Evolutionary conservation across 352 stramenopile species (phyloP).

Genomic region (Plasmopara viticola): DNA sequence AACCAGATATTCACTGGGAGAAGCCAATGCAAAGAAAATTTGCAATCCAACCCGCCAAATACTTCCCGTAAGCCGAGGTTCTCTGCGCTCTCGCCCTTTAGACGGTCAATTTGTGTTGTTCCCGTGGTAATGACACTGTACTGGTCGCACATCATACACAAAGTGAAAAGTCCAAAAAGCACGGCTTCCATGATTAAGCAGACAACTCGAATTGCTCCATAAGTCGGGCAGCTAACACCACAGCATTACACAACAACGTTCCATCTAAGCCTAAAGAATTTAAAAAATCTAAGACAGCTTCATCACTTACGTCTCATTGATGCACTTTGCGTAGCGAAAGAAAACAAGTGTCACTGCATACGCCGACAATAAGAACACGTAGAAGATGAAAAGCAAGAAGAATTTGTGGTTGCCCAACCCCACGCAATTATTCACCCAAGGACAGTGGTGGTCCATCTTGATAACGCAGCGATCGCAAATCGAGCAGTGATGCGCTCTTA

Average conservation of each 20-base stretch:
- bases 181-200: slow-evolving; percentile 85
- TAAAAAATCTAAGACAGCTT: background rate
- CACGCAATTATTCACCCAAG: slow-evolving; percentile 99
- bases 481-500: slow-evolving; percentile 94
- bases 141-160: slow-evolving; percentile 99
- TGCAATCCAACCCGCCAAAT: slow-evolving; percentile 55
- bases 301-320: slow-evolving; percentile 67
- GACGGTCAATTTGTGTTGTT: slow-evolving; percentile 95
- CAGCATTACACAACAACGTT: slow-evolving; percentile 8
- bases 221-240: slow-evolving; percentile 50
- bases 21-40: slow-evolving; percentile 70
- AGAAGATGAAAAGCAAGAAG: slow-evolving; percentile 87
- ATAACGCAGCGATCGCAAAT: slow-evolving; percentile 95
- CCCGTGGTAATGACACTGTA: slow-evolving; percentile 94
- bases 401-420: slow-evolving; percentile 99
- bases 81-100: slow-evolving; percentile 87
- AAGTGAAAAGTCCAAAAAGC: slow-evolving; percentile 97
- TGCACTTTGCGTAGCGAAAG: slow-evolving; percentile 82
- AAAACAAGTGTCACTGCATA: slow-evolving; percentile 94
- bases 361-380: slow-evolving; percentile 91
- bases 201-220: slow-evolving; percentile 72
- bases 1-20: slow-evolving; percentile 86
- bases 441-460: slow-evolving; percentile 99
- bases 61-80: slow-evolving; percentile 79
- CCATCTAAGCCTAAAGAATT: background rate